phyloP scores from a whole-genome alignment of 352 stramenopile species.

The Pythium brachiatum region DNA sequence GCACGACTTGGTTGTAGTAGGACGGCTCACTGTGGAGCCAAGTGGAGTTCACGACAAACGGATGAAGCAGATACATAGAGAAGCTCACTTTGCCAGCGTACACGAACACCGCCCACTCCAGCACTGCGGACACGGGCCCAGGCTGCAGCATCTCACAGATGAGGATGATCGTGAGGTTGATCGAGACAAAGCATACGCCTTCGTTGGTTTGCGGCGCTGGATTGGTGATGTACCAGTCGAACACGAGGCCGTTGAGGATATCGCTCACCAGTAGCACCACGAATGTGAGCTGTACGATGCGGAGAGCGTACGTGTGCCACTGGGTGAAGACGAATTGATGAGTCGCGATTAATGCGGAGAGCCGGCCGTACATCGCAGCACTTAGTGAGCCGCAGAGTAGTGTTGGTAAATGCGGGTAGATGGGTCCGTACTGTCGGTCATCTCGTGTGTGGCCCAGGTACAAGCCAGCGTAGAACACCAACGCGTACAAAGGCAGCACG shows the following conservation, averaged over 20 bases:
- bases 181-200: slow-evolving; percentile 30
- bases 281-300: slow-evolving; percentile 20
- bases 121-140: slow-evolving; percentile 29
- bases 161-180: slow-evolving; percentile 28
- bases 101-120: slow-evolving; percentile 38
- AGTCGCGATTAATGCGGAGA: slow-evolving; percentile 23
- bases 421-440: slow-evolving; percentile 15
- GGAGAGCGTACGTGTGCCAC: slow-evolving; percentile 24
- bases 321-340: slow-evolving; percentile 20
- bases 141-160: slow-evolving; percentile 39
- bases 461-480: slow-evolving; percentile 31
- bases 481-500: slow-evolving; percentile 29
- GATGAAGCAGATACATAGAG: slow-evolving; percentile 45
- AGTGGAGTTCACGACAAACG: slow-evolving; percentile 29
- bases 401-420: slow-evolving; percentile 33
- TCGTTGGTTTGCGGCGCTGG: slow-evolving; percentile 20
- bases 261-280: slow-evolving; percentile 32
- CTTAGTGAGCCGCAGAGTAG: slow-evolving; percentile 38
- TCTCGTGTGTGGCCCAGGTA: slow-evolving; percentile 18
- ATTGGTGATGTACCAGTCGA: slow-evolving; percentile 33
- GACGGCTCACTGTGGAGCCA: neutral
- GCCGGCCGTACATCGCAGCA: slow-evolving; percentile 29
- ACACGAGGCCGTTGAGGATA: slow-evolving; percentile 29
- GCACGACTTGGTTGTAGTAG: slow-evolving; percentile 9
- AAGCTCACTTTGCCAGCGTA: slow-evolving; percentile 48